Evolutionary conservation across 1,139 yeast species (phyloP), one percentile per base, ranked within the genome.

Genomic region (Magnusiomyces tetraspermus): DNA sequence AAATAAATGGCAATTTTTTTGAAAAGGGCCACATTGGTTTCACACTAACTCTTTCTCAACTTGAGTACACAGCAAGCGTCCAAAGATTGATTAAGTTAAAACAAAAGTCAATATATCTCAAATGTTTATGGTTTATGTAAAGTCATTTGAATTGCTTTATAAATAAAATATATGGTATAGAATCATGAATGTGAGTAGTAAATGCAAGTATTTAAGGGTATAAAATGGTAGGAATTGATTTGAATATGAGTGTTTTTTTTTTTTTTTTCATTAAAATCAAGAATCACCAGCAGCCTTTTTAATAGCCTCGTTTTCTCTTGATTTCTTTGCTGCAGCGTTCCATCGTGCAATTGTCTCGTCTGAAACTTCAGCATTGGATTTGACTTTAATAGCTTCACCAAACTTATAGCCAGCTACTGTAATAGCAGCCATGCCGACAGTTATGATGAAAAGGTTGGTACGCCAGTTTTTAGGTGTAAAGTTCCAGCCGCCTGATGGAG

Each of bases 401-500:
- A 67, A 61, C 40, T 60, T 57, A 55, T 60, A 65, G 15, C 67
- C 60, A 38, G 62, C 60, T n/a, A 59, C 57, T 24, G 66, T 63
- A 15, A 63, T 62, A 17, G 64, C 67, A 19, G 67, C 59, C 37
- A 67, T 58, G 19, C 71, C 74, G 30, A 65, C 61, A 19, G 64
- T 62, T 31, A 67, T 65, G 50, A 63, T 56, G 28, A 58, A 54
- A 17, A 73, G 65, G 61, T 72, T 72, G 48, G 65, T 53, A 54
- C 63, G 65, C 70, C 72, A 71, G 69, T 73, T 73, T 61, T 65
- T 64, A 37, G 76, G 76, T 44, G 67, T 68, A 55, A 69, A 68
- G 64, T 63, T 72, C 76, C 76, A 72, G 46, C 76, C 76, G 47
- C 75, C 75, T 17, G 72, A 50, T 33, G 72, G 72, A 49, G 71